Conservation (phyloP, 805 yeast species). For the Starmerella vitae region DNA sequence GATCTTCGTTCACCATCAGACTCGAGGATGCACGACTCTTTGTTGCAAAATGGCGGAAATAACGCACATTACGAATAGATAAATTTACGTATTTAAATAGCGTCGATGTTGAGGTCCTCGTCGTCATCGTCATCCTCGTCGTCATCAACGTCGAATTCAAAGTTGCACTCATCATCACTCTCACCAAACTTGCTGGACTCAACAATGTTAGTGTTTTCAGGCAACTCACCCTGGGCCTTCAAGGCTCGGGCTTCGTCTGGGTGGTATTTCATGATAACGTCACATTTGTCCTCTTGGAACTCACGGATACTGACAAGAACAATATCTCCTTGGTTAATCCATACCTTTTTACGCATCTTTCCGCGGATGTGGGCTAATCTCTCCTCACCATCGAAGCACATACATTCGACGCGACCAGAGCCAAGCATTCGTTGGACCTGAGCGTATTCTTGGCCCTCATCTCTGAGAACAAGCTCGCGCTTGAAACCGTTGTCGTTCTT, state of each 20-base stretch:
- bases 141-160: slow-evolving; percentile 80
- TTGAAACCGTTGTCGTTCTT: slow-evolving; percentile 89
- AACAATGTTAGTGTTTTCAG: slow-evolving; percentile 92
- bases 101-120: slow-evolving; percentile 81
- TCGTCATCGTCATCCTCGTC: slow-evolving; percentile 49
- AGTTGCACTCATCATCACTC: slow-evolving; percentile 94
- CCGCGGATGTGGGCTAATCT: slow-evolving; percentile 99
- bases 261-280: slow-evolving; percentile 90
- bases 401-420: slow-evolving; percentile 90
- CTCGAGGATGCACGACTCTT: slow-evolving; percentile 15
- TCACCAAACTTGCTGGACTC: slow-evolving; percentile 97
- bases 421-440: slow-evolving; percentile 98
- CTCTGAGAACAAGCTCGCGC: slow-evolving; percentile 83
- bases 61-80: neutral
- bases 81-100: slow-evolving; percentile 43
- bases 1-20: slow-evolving; percentile 5
- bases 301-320: slow-evolving; percentile 92
- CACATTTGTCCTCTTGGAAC: slow-evolving; percentile 97
- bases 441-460: slow-evolving; percentile 97
- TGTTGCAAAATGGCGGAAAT: neutral
- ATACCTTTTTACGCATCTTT: slow-evolving; percentile 95
- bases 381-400: slow-evolving; percentile 85
- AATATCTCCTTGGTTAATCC: slow-evolving; percentile 99
- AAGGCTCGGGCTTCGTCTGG: slow-evolving; percentile 96
- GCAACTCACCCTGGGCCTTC: slow-evolving; percentile 91